phyloP scores from a whole-genome alignment of 257 asterid species.

The Haberlea rhodopensis region DNA sequence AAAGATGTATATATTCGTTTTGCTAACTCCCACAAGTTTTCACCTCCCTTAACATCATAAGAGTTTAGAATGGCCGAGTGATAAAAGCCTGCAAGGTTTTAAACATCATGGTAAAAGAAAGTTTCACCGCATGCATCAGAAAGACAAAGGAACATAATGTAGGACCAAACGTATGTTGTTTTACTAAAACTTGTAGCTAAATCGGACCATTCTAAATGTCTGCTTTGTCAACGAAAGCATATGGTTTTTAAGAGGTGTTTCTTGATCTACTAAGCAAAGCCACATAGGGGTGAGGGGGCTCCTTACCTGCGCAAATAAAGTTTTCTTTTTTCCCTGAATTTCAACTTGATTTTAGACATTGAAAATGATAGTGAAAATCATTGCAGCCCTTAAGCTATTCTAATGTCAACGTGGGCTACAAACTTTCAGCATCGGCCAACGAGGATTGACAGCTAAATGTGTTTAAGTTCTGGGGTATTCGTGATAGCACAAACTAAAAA shows the following conservation, averaged over 20 bases:
- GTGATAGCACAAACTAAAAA: not conserved
- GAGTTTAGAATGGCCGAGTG: slow-evolving; percentile 85
- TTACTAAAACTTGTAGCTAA: not conserved
- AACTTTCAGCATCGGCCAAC: not conserved
- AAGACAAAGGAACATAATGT: too few relatives aligned
- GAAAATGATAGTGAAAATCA: not conserved
- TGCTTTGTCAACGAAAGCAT: not conserved
- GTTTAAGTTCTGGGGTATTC: not conserved
- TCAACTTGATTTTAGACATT: not conserved
- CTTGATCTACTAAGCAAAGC: not conserved
- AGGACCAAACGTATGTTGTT: not conserved
- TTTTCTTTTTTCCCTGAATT: not conserved
- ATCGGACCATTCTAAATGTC: not conserved
- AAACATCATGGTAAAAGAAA: not conserved
- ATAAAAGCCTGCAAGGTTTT: slow-evolving; percentile 59
- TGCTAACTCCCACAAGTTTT: slow-evolving; percentile 62
- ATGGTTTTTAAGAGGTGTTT: not conserved
- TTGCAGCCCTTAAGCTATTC: not conserved
- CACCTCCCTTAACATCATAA: slow-evolving; percentile 31
- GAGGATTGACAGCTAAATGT: not conserved
- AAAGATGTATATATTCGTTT: slow-evolving; percentile 54
- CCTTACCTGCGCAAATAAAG: not conserved
- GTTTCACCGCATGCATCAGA: not conserved
- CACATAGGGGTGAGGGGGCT: not conserved
- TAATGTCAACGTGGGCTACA: not conserved